Base-by-base conservation (phyloP, 495 filamentous ascomycete species). In the Annulohypoxylon moriforme region DNA sequence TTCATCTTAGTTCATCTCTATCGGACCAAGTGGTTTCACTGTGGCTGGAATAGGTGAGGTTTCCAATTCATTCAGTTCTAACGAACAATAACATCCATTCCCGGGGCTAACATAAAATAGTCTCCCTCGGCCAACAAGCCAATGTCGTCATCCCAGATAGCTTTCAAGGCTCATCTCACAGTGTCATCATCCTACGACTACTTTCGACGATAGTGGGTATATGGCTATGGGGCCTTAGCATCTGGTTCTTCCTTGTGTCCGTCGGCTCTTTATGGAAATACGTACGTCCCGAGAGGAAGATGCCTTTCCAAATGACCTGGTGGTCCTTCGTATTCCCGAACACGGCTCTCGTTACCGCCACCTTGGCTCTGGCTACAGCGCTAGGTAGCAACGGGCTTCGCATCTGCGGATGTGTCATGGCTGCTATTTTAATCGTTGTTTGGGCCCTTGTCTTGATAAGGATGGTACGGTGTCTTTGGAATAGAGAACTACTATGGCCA, bases 281-380 rank as follows among this genome's bases (percentile, higher is more conserved):
- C 36, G 83, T 92, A n/a, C 80, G 81, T 4, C 85, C 78, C 29
- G 75, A 77, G 44, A 76, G 79, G 38, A 88, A 87, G 40, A 89
- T 94, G 81, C 84, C 85, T 11, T 97, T 94, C 74, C 89, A 91
- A 24, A 95, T 97, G 93, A 93, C 89, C 3, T 97, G 93, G 92
- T 96, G 89, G 77, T 92, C 90, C 0, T 97, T 94, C 75, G 85
- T 97, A 0, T 97, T 97, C 74, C 93, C 93, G 3, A 95, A 97
- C 69, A 95, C 92, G 6, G 90, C 91, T 0, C 77, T 94, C 59
- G 83, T 91, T 33, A 92, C 90, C 0, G 90, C 92, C 0, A 94
- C 92, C 0, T 89, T 92, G 69, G 89, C 89, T 2, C 81, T 95
- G n/a, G 90, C 87, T 3, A 84, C 84, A 33, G 89, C 89, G 1